Evolutionary conservation across 371 early-diverging fungal species (phyloP), one percentile per base, ranked within the genome.

Genomic region (Rhizopus microsporus): DNA sequence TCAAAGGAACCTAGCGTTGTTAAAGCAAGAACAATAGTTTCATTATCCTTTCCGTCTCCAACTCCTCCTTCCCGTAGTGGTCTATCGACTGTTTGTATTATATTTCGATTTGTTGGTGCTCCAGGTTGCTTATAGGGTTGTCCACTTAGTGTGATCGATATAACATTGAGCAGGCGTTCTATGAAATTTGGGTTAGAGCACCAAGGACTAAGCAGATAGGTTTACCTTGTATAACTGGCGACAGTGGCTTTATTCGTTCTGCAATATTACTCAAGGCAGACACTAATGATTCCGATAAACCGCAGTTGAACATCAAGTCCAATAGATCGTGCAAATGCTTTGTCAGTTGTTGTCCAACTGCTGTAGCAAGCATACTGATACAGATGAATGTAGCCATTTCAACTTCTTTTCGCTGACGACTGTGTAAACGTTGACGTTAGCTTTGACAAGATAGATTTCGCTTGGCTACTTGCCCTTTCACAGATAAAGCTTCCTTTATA

Each of bases 251-350:
- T 56, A 97, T 93, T 68, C 92, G 81, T 32, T 76, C 78, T 50
- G 91, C 87, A 51, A 98, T 74, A 38, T 93, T 89, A 15, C 84
- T 82, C 50, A 98, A 71, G 2, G 97, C 90, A 39, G 87, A 77
- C 12, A 90, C 88, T 44, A 98, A 75, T 34, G 91, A 83, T 56
- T 92, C 89, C 51, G 87, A 92, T 34, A 97, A 75, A 12, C 96
- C 97, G 17, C 86, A 80, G 3, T 87, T 82, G 65, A 98, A 95
- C 91, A 98, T 96, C 48, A 91, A 75, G 60, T 95, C 96, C 56
- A 97, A 68, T 5, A 97, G 65, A 37, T 94, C 95, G 57, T 90
- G 91, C 72, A 96, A 81, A 64, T 95, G 82, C 62, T 87, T 90
- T 1, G 90, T 92, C 52, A 97, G 74, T 1, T 89, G 90, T 37